Conservation (phyloP, 805 yeast genomes). For the Candida piceae region DNA sequence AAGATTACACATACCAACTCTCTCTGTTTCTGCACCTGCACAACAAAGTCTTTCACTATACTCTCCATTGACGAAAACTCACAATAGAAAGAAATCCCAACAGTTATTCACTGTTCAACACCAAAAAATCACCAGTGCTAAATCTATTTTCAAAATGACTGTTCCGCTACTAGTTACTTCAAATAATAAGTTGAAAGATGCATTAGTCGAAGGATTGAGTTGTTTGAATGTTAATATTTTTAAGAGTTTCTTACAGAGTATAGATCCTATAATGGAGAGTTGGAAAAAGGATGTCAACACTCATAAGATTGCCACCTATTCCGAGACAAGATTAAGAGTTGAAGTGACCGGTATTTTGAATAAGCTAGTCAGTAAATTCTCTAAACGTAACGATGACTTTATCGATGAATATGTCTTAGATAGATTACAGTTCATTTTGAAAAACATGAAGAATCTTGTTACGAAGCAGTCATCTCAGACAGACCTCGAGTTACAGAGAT, state of each 20-base stretch:
- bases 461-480: slow-evolving; percentile 53
- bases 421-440: slow-evolving; percentile 57
- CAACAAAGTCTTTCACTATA: slow-evolving; percentile 19
- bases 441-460: slow-evolving; percentile 52
- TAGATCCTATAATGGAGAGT: slow-evolving; percentile 53
- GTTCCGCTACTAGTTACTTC: slow-evolving; percentile 72
- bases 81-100: slow-evolving; percentile 70
- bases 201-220: slow-evolving; percentile 83
- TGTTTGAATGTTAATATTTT: slow-evolving; percentile 88
- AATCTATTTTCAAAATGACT: slow-evolving; percentile 82
- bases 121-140: slow-evolving; percentile 89
- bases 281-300: slow-evolving; percentile 46
- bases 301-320: slow-evolving; percentile 21
- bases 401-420: slow-evolving; percentile 66
- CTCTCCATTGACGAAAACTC: slow-evolving; percentile 47
- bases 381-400: slow-evolving; percentile 44
- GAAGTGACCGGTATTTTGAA: slow-evolving; percentile 75
- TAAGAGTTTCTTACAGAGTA: slow-evolving; percentile 70
- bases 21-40: slow-evolving; percentile 10
- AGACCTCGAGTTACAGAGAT: slow-evolving; percentile 65
- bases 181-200: slow-evolving; percentile 69
- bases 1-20: slow-evolving; percentile 56
- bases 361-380: slow-evolving; percentile 61
- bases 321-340: slow-evolving; percentile 42
- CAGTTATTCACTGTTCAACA: slow-evolving; percentile 81